Conservation (phyloP, 2,329 filamentous ascomycete genomes). For the Sporothrix globosa region DNA sequence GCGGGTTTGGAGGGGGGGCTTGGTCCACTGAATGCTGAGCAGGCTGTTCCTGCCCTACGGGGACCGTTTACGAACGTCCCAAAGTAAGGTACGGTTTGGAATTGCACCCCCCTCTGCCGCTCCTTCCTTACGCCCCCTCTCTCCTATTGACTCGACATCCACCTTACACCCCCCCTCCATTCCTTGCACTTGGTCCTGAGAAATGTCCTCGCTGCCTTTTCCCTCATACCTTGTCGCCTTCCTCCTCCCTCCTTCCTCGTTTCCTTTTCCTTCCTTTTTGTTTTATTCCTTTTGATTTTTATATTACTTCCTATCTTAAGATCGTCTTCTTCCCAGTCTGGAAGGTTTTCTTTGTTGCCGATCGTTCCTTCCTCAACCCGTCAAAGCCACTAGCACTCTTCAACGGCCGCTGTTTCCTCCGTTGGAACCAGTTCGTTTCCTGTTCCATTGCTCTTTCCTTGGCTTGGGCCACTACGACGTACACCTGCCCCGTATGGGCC, state of each 20-base stretch:
- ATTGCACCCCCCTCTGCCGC: constrained; percentile 11
- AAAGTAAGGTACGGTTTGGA: background rate
- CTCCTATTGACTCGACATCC: background rate
- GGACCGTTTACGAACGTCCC: constrained; percentile 22
- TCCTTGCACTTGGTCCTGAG: background rate
- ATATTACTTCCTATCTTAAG: constrained; percentile 4
- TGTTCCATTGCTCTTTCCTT: constrained; percentile 15
- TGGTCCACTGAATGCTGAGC: background rate
- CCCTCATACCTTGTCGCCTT: background rate
- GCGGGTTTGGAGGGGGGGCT: background rate
- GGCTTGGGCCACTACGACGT: background rate
- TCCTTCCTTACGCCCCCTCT: constrained; percentile 22
- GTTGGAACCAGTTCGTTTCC: background rate
- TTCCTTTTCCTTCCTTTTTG: background rate
- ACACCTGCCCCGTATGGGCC: background rate
- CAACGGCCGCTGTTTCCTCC: constrained; percentile 10
- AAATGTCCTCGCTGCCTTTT: constrained; percentile 15
- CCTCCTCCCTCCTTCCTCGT: background rate
- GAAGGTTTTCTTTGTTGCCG: background rate
- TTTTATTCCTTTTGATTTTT: background rate
- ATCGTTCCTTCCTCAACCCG: constrained; percentile 7
- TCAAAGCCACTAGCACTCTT: background rate
- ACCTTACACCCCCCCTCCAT: constrained; percentile 32
- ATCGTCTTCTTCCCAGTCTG: background rate
- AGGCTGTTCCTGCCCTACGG: background rate